Conservation (phyloP, 2,329 filamentous ascomycete genomes). For the Daldinia sp. region DNA sequence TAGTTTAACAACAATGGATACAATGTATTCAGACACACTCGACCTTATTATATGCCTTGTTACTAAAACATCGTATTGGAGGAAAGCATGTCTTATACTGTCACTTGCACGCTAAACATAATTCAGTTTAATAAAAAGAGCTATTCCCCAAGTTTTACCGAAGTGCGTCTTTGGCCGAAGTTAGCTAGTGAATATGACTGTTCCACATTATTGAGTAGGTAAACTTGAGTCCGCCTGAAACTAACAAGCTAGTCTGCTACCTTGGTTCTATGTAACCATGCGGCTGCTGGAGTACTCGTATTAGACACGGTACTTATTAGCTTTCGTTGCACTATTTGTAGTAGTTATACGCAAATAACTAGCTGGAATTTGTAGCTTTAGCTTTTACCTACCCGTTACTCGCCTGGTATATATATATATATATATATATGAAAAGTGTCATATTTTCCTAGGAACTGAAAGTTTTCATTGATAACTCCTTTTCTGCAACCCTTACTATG, state of each 20-base stretch:
- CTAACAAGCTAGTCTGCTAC: background rate
- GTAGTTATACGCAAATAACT: background rate
- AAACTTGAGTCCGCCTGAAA: background rate
- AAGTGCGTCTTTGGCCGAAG: background rate
- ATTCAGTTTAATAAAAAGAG: background rate
- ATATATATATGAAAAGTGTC: background rate
- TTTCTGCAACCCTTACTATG: background rate
- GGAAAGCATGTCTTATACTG: background rate
- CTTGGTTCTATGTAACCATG: background rate
- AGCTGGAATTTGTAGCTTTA: background rate
- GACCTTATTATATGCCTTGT: background rate
- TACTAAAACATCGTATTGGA: conserved; percentile 1
- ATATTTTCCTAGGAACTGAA: background rate
- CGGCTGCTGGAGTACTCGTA: background rate
- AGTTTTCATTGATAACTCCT: background rate
- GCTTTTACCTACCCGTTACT: background rate
- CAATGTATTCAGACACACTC: background rate
- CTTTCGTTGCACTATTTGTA: too few relatives aligned
- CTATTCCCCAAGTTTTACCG: background rate
- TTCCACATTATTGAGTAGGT: background rate
- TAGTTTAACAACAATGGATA: background rate
- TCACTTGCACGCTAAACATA: conserved; percentile 1
- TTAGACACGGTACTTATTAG: background rate
- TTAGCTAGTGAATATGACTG: background rate
- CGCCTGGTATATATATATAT: too few relatives aligned